These are phyloP conservation scores for Xylaria sp. DNA, from an alignment of 2,329 filamentous ascomycete genomes.

Conservation along the genomic window DNA sequence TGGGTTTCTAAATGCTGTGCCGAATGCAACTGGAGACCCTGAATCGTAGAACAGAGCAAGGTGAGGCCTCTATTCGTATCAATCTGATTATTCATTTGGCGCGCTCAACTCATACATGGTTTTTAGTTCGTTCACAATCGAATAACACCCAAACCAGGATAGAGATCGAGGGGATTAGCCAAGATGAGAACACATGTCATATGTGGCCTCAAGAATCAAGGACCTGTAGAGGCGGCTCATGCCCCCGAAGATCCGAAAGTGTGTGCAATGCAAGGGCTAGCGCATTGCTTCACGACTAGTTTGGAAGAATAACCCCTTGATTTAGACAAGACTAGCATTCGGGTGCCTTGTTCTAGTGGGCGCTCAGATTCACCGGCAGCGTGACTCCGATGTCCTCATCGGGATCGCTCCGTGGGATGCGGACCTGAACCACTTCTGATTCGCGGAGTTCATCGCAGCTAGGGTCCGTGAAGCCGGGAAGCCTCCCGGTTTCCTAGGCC, in stretches of 20 bases:
- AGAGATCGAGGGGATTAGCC: no score
- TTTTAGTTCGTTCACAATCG: neutral
- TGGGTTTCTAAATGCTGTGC: neutral
- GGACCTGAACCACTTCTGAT: slow-evolving; percentile 27
- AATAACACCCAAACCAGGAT: neutral
- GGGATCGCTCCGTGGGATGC: slow-evolving; percentile 27
- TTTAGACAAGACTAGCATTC: slow-evolving; percentile 5
- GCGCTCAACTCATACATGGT: neutral
- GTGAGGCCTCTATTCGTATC: neutral
- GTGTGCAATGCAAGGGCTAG: neutral
- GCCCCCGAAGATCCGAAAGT: slow-evolving; percentile 34
- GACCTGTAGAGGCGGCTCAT: slow-evolving; percentile 19
- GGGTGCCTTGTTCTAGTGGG: slow-evolving; percentile 15
- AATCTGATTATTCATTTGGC: neutral
- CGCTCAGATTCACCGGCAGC: slow-evolving; percentile 26
- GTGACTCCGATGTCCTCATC: slow-evolving; percentile 36
- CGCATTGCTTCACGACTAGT: neutral
- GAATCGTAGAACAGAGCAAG: neutral
- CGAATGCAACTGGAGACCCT: slow-evolving; percentile 9
- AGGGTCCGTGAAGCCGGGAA: slow-evolving; percentile 20
- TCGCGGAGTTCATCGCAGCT: slow-evolving; percentile 21
- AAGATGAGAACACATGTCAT: neutral
- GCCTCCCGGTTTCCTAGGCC: neutral
- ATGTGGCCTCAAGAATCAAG: neutral
- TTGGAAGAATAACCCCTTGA: neutral